phyloP scores from a whole-genome alignment of 2,329 filamentous ascomycete genomes.

The Metarhizium sp. region DNA sequence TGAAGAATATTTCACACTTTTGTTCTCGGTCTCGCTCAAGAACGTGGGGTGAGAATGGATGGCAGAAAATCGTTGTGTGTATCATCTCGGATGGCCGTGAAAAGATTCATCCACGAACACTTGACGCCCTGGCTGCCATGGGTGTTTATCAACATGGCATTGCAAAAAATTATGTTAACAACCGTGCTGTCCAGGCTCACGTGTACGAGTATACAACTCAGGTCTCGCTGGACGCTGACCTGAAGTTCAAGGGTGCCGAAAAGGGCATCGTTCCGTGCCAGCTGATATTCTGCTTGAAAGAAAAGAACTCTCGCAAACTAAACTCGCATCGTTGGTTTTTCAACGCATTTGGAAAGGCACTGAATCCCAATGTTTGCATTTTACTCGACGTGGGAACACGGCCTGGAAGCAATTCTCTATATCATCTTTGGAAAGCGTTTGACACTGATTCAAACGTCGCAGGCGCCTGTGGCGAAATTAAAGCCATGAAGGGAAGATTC shows the following conservation, averaged over 20 bases:
- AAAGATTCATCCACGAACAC: slow-evolving; percentile 80
- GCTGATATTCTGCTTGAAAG: slow-evolving; percentile 97
- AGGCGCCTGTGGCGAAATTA: slow-evolving; percentile 94
- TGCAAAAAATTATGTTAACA: slow-evolving; percentile 96
- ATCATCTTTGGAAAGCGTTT: slow-evolving; percentile 98
- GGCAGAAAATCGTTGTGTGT: slow-evolving; percentile 98
- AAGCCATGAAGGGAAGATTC: slow-evolving; percentile 84
- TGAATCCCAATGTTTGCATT: slow-evolving; percentile 96
- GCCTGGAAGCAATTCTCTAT: slow-evolving; percentile 81
- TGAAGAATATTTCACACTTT: slow-evolving; percentile 97
- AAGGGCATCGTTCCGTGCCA: slow-evolving; percentile 98
- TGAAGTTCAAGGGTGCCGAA: slow-evolving; percentile 98
- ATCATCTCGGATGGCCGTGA: slow-evolving; percentile 90
- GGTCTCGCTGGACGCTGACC: slow-evolving; percentile 85
- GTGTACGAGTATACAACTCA: slow-evolving; percentile 99
- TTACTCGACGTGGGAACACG: slow-evolving; percentile 93
- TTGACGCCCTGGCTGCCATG: slow-evolving; percentile 92
- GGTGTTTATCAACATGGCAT: slow-evolving; percentile 98
- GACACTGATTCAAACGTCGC: slow-evolving; percentile 96
- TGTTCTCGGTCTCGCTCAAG: slow-evolving; percentile 85
- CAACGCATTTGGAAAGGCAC: slow-evolving; percentile 86
- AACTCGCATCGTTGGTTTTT: slow-evolving; percentile 99
- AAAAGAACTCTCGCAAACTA: slow-evolving; percentile 94
- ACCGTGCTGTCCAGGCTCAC: slow-evolving; percentile 88
- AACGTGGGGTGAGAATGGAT: slow-evolving; percentile 93